Evolutionary conservation across 176 grass and related monocot genomes (phyloP), one percentile per base, ranked within the genome.

Genomic region (Ampelocalamus luodianensis): DNA sequence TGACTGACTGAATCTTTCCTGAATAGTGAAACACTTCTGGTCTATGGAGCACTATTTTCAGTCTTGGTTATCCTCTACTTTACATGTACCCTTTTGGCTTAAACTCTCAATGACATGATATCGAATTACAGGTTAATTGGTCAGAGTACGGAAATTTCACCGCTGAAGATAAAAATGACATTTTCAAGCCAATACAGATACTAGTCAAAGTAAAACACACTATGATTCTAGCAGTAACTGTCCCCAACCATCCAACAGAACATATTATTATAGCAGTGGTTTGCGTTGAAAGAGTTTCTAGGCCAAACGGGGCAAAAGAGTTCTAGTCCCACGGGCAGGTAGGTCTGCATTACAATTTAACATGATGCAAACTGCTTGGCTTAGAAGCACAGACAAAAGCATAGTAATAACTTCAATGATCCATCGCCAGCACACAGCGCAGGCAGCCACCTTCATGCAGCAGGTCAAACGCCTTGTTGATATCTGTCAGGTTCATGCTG

Each of bases 361-460:
- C 76, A 60, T 14, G 45, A 80, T 23, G 36, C 66, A 18, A 78
- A 34, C 50, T 39, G 46, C n/a, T 42, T 14, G 0, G 20, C 53
- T 71, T 36, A 36, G 10, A 73, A 74, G 36, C 68, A 60, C 80
- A 80, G 12, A 10, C 8, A 12, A 10, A 8, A 42, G 1, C 10
- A 23, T 0, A 38, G 7, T 12, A 17, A 3, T 23, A 49, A 48
- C 36, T 39, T 90, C 85, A 92, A 4, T 79, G 46, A 27, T 94
- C 76, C 65, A 87, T n/a, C 17, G 93, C 32, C 81, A 99, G 90
- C 51, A 99, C 96, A 6, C 96, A 99, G 9, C 96, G 96, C 34
- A 99, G 91, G 63, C 96, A 99, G 4, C 83, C 93, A 43, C 96
- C 91, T 73, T 96, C 93, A 6, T 99, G 93, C 70, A 99, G 84